A percentile compares a stretch with the other conserved stretches of the same genome.
phyloP scores from a whole-genome alignment of 176 grass and related monocot species.

The Zea luxurians region DNA sequence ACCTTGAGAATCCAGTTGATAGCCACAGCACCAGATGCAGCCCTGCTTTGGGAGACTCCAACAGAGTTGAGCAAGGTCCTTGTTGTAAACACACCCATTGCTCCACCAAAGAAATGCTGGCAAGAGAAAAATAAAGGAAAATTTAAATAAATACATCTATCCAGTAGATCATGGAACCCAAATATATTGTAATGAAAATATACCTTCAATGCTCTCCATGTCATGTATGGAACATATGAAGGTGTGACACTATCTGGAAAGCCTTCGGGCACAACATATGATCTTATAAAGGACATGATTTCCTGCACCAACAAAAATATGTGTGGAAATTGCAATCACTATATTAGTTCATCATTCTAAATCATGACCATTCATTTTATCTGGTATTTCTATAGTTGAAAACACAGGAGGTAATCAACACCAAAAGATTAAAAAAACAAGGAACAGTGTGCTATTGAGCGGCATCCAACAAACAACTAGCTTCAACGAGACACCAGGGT shows the following conservation, averaged over 20 bases:
- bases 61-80: conserved; percentile 80
- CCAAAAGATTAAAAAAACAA: background rate
- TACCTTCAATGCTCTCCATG: conserved; percentile 98
- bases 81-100: conserved; percentile 97
- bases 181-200: background rate
- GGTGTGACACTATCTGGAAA: conserved; percentile 93
- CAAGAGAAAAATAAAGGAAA: background rate
- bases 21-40: conserved; percentile 84
- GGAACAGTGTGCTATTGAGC: background rate
- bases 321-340: conserved; percentile 1
- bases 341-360: conserved; percentile 9
- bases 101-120: conserved; percentile 98
- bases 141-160: conserved; percentile 15
- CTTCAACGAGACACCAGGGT: background rate
- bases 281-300: conserved; percentile 85
- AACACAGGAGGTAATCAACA: background rate
- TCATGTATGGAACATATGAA: conserved; percentile 99
- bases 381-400: background rate
- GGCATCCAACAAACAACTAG: conserved; percentile 7
- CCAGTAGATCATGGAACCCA: background rate
- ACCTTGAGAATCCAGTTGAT: conserved; percentile 99
- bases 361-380: background rate
- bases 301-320: conserved; percentile 52
- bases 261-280: conserved; percentile 95
- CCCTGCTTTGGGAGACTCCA: conserved; percentile 84